Evolutionary conservation across 257 asterid genomes (phyloP), one percentile per base, ranked within the genome.

Genomic region (Petunia secreta): DNA sequence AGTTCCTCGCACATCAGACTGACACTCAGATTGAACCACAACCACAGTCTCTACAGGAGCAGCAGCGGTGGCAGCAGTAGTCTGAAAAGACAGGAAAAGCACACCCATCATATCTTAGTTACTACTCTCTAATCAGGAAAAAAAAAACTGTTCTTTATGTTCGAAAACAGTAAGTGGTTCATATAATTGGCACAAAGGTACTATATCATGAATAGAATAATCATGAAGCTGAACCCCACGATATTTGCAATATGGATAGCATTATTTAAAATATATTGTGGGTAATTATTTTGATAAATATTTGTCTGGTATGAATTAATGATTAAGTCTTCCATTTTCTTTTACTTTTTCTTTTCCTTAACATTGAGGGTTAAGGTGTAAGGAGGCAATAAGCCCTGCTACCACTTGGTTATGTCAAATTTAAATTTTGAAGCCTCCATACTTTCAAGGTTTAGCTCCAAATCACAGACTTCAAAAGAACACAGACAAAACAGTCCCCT

Each of bases 1-100:
- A 80, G 84, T 87, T 82, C 88, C 93, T 8, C 92, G 88, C 64
- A 89, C 85, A 62, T 85, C 89, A 83, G 89, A 91, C 85, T 67
- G 91, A 86, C 87, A 88, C 83, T 83, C 86, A 3, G 85, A 81
- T 63, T 86, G 82, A 76, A 84, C 88, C 58, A 38, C 84, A 82
- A 44, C 43, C 52, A 54, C 74, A 69, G 83, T 78, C 89, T 87
- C 87, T 68, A 84, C 54, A 65, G 89, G 88, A 85, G 88, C 91
- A 83, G 87, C 84, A 75, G 82, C 64, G 60, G 81, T 66, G 59
- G 85, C 80, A 54, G 83, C 90, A 83, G 75, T 83, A 68, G 62
- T 77, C 97, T 93, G 96, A 82, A 85, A 78, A 57, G 48, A 85
- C 62, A 64, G 75, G 37, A 86, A 50, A 87, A 39, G 60, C 79